Percentiles rank a stretch among this genome's conserved stretches.
phyloP scores from a whole-genome alignment of 2,329 filamentous ascomycete genomes.

The Aspergillus neoniger region DNA sequence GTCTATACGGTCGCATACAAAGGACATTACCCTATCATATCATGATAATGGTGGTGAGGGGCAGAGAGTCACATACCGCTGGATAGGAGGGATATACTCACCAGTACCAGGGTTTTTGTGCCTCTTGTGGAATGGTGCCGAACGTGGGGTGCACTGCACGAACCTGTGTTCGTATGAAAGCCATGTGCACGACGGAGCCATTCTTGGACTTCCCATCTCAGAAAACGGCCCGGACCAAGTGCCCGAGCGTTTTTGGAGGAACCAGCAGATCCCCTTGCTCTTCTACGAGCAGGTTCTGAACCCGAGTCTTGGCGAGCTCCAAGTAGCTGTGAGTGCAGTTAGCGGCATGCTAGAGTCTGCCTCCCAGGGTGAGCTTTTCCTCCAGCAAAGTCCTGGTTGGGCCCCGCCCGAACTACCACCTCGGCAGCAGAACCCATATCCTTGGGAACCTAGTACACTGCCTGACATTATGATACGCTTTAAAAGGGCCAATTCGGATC shows the following conservation, averaged over 20 bases:
- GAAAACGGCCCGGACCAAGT: conserved; percentile 21
- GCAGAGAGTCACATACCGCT: conserved; percentile 34
- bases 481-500: no score
- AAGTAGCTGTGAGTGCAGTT: conserved; percentile 17
- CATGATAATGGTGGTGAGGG: conserved; percentile 16
- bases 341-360: conserved; percentile 13
- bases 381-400: conserved; percentile 16
- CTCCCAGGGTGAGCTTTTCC: conserved; percentile 3
- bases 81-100: conserved; percentile 42
- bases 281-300: conserved; percentile 40
- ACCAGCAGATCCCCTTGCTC: conserved; percentile 27
- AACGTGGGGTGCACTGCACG: conserved; percentile 28
- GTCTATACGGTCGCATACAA: conserved; percentile 27
- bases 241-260: conserved; percentile 28
- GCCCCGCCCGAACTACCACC: neutral
- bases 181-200: conserved; percentile 24
- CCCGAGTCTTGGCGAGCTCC: conserved; percentile 23
- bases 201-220: conserved; percentile 19
- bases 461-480: neutral
- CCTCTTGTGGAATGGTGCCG: conserved; percentile 36
- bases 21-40: conserved; percentile 29
- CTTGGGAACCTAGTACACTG: conserved; percentile 3
- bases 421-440: neutral
- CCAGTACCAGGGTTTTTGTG: conserved; percentile 21
- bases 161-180: conserved; percentile 37